A percentile compares a stretch with the other conserved stretches of the same genome.
Conservation (phyloP, 2,329 filamentous ascomycete species). For the Fusarium ramigenum region DNA sequence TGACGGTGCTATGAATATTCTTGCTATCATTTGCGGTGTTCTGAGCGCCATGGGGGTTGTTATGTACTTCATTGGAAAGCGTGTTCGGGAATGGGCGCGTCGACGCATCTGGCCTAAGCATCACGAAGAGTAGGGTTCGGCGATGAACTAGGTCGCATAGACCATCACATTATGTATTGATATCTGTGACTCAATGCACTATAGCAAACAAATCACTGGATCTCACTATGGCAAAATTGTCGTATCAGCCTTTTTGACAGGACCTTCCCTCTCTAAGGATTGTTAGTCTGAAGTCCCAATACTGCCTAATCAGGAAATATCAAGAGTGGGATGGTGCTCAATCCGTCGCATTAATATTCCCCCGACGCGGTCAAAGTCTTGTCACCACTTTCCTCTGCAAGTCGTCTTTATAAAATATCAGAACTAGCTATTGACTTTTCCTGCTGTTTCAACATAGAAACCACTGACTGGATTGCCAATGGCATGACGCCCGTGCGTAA, state of each 20-base stretch:
- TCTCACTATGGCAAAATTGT: accelerated
- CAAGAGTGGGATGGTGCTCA: neutral
- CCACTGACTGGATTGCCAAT: neutral
- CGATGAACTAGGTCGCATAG: too few relatives aligned
- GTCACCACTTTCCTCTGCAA: too few relatives aligned
- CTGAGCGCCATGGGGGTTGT: neutral
- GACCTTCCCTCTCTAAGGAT: too few relatives aligned
- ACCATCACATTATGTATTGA: too few relatives aligned
- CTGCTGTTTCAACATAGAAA: accelerated
- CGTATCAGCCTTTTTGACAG: accelerated
- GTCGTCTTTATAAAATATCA: too few relatives aligned
- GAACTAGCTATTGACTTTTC: neutral
- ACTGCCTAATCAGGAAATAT: neutral
- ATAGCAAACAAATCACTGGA: too few relatives aligned
- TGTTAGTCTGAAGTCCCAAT: too few relatives aligned
- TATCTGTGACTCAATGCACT: accelerated
- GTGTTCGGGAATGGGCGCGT: slow-evolving; percentile 12
- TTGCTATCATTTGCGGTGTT: slow-evolving; percentile 2
- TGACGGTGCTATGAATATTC: slow-evolving; percentile 9
- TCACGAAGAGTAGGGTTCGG: neutral
- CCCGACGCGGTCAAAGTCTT: too few relatives aligned
- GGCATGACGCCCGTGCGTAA: neutral
- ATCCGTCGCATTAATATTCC: too few relatives aligned
- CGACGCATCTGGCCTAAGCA: slow-evolving; percentile 5
- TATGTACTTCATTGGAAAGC: neutral